phyloP scores from a whole-genome alignment of 257 asterid genomes.

The Ocimum tenuiflorum region DNA sequence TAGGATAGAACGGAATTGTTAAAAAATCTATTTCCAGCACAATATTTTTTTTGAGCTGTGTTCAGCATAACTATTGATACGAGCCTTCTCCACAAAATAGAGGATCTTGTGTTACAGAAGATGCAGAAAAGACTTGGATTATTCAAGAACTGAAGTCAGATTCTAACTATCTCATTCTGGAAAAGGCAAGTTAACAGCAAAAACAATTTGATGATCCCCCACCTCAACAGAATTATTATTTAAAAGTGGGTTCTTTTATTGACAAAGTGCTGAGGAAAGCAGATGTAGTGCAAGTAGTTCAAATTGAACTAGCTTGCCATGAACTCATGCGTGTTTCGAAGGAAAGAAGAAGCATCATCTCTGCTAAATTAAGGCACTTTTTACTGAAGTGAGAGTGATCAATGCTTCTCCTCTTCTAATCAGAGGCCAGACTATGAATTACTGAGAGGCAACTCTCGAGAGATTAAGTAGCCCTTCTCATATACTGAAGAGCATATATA shows the following conservation, averaged over 20 bases:
- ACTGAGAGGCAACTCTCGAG: conserved; percentile 46
- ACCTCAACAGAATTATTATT: no score
- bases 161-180: neutral
- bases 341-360: conserved; percentile 59
- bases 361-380: conserved; percentile 36
- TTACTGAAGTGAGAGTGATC: conserved; percentile 49
- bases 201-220: no score
- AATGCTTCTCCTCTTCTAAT: conserved; percentile 52
- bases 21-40: neutral
- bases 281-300: conserved; percentile 22
- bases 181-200: neutral
- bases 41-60: no score
- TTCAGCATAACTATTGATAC: no score
- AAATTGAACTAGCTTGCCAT: conserved; percentile 20
- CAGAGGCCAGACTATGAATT: conserved; percentile 45
- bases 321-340: conserved; percentile 39
- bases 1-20: neutral
- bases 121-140: no score
- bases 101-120: no score
- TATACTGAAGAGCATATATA: conserved; percentile 47
- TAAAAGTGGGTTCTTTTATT: no score
- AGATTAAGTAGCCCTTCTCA: conserved; percentile 50
- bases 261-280: no score
- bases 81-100: no score
- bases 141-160: no score